These are phyloP conservation scores for Hygrophoropsis aurantiaca DNA, from an alignment of 768 basidiomycete genomes.

Conservation along the genomic window DNA sequence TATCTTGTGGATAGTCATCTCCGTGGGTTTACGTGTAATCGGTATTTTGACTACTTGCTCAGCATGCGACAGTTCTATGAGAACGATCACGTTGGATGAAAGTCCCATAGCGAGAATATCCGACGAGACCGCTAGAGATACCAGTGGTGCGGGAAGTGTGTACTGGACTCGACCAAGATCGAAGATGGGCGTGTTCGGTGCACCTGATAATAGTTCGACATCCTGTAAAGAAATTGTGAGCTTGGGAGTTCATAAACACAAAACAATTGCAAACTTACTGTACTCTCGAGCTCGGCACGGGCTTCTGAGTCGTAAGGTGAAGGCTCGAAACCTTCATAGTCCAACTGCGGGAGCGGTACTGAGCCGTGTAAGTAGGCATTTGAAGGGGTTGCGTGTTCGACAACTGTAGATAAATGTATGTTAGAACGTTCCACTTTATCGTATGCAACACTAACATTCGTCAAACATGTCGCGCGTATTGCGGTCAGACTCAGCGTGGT, in stretches of 20 bases:
- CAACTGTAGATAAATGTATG: constrained; percentile 57
- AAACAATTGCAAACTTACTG: constrained; percentile 18
- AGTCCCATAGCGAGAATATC: constrained; percentile 87
- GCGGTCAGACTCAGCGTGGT: no score
- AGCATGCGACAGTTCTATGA: constrained; percentile 87
- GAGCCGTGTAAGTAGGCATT: constrained; percentile 32
- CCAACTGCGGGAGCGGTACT: constrained; percentile 54
- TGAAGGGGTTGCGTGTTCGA: constrained; percentile 75
- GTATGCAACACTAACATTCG: constrained; percentile 50
- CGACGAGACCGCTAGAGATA: constrained; percentile 81
- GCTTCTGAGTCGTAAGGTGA: constrained; percentile 55
- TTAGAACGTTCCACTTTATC: constrained; percentile 3
- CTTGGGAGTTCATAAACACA: neutral
- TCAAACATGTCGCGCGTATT: constrained; percentile 57
- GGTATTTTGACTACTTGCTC: constrained; percentile 84
- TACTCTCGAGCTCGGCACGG: constrained; percentile 41
- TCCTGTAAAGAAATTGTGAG: constrained; percentile 26
- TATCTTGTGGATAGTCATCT: constrained; percentile 76
- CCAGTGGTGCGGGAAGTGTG: constrained; percentile 79
- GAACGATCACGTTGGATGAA: constrained; percentile 70
- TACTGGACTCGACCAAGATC: constrained; percentile 89
- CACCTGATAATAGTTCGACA: constrained; percentile 23
- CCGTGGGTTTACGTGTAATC: constrained; percentile 71
- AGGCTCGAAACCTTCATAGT: constrained; percentile 89
- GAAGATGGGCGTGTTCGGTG: constrained; percentile 60